These are phyloP conservation scores for Strobilomyces confusus DNA, from an alignment of 768 basidiomycete genomes.

Conservation along the genomic window DNA sequence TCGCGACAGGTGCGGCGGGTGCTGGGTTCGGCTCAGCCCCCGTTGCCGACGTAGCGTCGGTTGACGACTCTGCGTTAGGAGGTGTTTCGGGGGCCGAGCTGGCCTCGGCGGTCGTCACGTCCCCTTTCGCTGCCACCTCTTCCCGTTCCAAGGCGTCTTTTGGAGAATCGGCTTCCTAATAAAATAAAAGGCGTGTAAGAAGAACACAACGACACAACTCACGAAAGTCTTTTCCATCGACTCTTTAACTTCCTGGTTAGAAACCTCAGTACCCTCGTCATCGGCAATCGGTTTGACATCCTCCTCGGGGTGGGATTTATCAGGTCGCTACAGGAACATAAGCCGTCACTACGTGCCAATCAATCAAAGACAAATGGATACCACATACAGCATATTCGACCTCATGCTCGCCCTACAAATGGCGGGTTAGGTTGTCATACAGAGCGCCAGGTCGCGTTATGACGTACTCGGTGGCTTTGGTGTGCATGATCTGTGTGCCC, in stretches of 20 bases:
- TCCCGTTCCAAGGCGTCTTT: constrained; percentile 29
- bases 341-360: neutral
- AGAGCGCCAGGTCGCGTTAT: neutral
- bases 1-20: neutral
- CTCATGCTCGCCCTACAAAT: constrained; percentile 12
- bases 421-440: constrained; percentile 12
- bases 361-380: neutral
- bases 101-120: constrained; percentile 1
- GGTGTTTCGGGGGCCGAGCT: neutral
- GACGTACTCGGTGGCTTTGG: constrained; percentile 22
- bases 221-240: constrained; percentile 27
- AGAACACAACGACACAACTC: constrained; percentile 5
- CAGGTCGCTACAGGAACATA: constrained; percentile 17
- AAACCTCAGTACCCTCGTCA: constrained; percentile 29
- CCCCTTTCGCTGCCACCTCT: constrained; percentile 13
- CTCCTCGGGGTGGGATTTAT: constrained; percentile 6
- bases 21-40: constrained; percentile 4
- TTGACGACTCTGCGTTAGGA: neutral
- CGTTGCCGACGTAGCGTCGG: neutral
- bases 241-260: constrained; percentile 29
- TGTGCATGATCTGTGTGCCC: constrained; percentile 21
- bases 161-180: constrained; percentile 30
- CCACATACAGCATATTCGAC: constrained; percentile 18
- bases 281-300: constrained; percentile 19
- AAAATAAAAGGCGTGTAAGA: constrained; percentile 2